Conservation (phyloP, 345 rosid genomes). For the Citrus inodora region DNA sequence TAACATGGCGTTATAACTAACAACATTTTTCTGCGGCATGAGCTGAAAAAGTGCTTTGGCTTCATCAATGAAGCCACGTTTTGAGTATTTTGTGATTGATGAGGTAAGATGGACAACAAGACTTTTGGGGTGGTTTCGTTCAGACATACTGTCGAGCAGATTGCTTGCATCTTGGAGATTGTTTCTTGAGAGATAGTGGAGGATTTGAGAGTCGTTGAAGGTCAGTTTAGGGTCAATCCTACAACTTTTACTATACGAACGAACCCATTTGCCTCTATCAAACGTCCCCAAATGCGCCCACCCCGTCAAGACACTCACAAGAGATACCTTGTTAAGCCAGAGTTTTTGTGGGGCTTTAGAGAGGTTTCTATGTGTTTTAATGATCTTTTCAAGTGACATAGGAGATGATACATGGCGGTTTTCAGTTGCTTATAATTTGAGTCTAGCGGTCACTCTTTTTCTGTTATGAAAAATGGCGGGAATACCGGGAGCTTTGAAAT, state of each 20-base stretch:
- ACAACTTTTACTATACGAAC: conserved; percentile 23
- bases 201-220: conserved; percentile 34
- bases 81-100: conserved; percentile 41
- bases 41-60: conserved; percentile 49
- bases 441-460: conserved; percentile 14
- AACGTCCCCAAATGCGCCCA: conserved; percentile 43
- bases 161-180: conserved; percentile 41
- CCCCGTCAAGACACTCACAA: conserved; percentile 53
- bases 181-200: conserved; percentile 26
- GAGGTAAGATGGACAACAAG: conserved; percentile 52
- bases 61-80: conserved; percentile 47
- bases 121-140: conserved; percentile 26
- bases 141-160: conserved; percentile 49
- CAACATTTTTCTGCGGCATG: conserved; percentile 50
- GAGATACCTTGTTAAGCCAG: conserved; percentile 35
- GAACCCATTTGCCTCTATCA: conserved; percentile 45
- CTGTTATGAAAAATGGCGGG: background rate
- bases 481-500: background rate
- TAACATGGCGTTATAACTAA: conserved; percentile 63
- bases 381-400: conserved; percentile 36
- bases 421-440: conserved; percentile 10
- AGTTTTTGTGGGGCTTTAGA: conserved; percentile 36
- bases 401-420: background rate
- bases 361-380: conserved; percentile 39
- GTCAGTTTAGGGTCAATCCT: conserved; percentile 17